These are phyloP conservation scores for Opeltia flavorubescens DNA, from an alignment of 495 filamentous ascomycete species.

Conservation along the genomic window DNA sequence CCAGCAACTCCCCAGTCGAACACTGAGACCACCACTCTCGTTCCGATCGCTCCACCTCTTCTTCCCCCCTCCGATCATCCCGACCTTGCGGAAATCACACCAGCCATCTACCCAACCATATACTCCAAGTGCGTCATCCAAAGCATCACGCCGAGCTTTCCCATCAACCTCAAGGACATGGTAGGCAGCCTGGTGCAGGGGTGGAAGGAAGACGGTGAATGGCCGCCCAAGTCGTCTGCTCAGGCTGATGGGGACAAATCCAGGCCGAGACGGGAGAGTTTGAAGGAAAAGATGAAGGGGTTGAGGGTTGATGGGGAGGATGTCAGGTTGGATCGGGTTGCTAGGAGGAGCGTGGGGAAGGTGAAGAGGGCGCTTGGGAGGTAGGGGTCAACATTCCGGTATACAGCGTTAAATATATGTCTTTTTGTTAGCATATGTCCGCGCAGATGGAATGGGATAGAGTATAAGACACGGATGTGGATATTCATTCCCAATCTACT, in stretches of 20 bases:
- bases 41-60: conserved; percentile 51
- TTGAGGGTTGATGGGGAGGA: neutral
- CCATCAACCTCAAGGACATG: conserved; percentile 74
- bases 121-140: conserved; percentile 79
- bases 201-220: conserved; percentile 89
- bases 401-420: too few relatives aligned
- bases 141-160: conserved; percentile 61
- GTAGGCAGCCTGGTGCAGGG: conserved; percentile 71
- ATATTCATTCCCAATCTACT: too few relatives aligned
- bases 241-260: neutral
- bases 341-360: conserved; percentile 1
- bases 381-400: conserved; percentile 8
- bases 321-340: neutral
- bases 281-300: conserved; percentile 8
- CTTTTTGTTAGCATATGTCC: too few relatives aligned
- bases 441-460: too few relatives aligned
- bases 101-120: conserved; percentile 61
- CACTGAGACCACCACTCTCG: conserved; percentile 20
- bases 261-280: neutral
- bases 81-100: conserved; percentile 59
- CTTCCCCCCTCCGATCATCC: conserved; percentile 50
- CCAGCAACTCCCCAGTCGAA: conserved; percentile 22
- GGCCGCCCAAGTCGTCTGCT: conserved; percentile 53
- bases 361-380: neutral
- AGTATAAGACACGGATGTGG: too few relatives aligned